A percentile compares a stretch with the other conserved stretches of the same genome.
Evolutionary conservation across 305 asterid genomes (phyloP).

Genomic region (Plantago lanceolata): DNA sequence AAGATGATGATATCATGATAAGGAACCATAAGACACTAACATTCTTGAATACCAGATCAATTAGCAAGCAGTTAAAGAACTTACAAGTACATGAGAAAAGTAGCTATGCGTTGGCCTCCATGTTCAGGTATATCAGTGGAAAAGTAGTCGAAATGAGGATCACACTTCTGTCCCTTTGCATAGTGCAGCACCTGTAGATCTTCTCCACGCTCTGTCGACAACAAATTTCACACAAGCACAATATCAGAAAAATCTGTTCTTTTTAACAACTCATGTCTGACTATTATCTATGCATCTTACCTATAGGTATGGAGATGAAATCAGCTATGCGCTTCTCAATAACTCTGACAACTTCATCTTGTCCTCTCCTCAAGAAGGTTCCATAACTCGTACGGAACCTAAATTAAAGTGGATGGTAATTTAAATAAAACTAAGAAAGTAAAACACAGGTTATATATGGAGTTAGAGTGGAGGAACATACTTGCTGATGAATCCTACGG

Average conservation of each 20-base stretch:
- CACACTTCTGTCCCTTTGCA: constrained; percentile 89
- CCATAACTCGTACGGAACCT: constrained; percentile 95
- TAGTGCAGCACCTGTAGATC: constrained; percentile 86
- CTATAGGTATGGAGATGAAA: constrained; percentile 85
- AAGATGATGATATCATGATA: constrained; percentile 20
- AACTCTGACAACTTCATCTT: constrained; percentile 59
- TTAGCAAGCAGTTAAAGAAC: constrained; percentile 30
- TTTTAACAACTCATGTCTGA: too few relatives aligned
- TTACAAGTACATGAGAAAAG: constrained; percentile 89
- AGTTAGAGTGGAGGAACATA: not conserved
- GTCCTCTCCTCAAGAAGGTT: constrained; percentile 77
- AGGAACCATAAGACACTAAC: constrained; percentile 2
- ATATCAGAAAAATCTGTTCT: not conserved
- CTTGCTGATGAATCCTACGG: too few relatives aligned
- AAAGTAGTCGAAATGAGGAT: constrained; percentile 73
- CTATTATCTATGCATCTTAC: constrained; percentile 34
- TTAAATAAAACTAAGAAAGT: constrained; percentile 16
- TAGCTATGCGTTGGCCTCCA: constrained; percentile 91
- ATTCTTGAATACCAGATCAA: not conserved
- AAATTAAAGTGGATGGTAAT: not conserved
- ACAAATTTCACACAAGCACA: constrained; percentile 3
- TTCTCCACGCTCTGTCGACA: constrained; percentile 76
- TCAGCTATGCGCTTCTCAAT: constrained; percentile 94
- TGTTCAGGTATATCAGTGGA: constrained; percentile 35
- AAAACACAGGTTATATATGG: not conserved